Percentiles rank a stretch among this genome's conserved stretches.
phyloP scores from a whole-genome alignment of 192 early-diverging fungal genomes.

The Coemansia aciculifera region DNA sequence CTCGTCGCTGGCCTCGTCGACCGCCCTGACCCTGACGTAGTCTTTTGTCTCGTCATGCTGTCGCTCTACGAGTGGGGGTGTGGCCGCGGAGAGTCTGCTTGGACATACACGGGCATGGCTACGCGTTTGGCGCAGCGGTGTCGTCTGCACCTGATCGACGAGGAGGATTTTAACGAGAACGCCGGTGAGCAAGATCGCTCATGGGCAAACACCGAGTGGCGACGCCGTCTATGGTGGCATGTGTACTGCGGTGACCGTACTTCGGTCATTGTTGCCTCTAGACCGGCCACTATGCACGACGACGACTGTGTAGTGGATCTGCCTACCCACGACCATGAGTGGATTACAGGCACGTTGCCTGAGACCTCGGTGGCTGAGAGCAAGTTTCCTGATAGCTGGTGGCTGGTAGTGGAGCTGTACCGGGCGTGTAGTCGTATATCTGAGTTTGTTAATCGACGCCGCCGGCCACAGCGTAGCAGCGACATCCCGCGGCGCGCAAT shows the following conservation, averaged over 20 bases:
- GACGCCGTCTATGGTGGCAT: conserved; percentile 53
- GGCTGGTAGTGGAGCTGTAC: conserved; percentile 51
- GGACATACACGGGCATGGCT: conserved; percentile 55
- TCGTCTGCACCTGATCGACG: conserved; percentile 51
- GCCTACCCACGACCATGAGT: conserved; percentile 52
- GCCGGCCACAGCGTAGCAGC: conserved; percentile 40
- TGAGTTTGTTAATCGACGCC: conserved; percentile 50
- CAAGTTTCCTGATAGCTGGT: conserved; percentile 40
- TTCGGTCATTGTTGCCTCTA: conserved; percentile 51
- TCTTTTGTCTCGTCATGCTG: conserved; percentile 47
- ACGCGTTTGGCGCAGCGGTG: conserved; percentile 52
- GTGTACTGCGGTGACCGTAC: conserved; percentile 52
- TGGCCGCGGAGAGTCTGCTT: conserved; percentile 55
- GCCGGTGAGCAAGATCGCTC: conserved; percentile 30
- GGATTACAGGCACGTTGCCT: conserved; percentile 35
- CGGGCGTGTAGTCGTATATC: conserved; percentile 43
- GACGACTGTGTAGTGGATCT: conserved; percentile 52
- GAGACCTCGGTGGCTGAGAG: background rate
- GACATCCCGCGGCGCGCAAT: conserved; percentile 40
- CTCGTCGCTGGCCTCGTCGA: conserved; percentile 46
- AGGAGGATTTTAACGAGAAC: conserved; percentile 55
- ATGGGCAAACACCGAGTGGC: conserved; percentile 50
- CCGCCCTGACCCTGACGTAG: conserved; percentile 51
- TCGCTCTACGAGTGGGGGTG: conserved; percentile 56
- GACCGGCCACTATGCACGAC: conserved; percentile 52